Conservation (phyloP, 257 asterid genomes). For the Leptodermis oblonga region DNA sequence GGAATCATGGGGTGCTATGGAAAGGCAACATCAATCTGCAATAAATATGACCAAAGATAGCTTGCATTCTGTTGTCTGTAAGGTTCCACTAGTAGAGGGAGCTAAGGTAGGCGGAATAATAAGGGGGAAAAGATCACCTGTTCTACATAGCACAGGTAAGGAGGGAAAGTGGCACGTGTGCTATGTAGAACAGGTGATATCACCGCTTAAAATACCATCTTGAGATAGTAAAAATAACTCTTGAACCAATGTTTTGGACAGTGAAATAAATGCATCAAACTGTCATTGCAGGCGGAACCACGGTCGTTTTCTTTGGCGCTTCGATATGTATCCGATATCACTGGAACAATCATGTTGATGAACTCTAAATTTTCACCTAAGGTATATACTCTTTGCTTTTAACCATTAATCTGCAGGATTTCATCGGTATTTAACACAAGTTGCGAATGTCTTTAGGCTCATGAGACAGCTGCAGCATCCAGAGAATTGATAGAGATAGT, state of each 20-base stretch:
- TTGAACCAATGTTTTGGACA: background rate
- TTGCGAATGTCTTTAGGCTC: constrained; percentile 28
- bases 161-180: too few species aligned
- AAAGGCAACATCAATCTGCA: constrained; percentile 50
- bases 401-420: too few species aligned
- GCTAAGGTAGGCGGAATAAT: constrained; percentile 69
- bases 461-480: constrained; percentile 30
- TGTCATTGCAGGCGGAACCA: constrained; percentile 46
- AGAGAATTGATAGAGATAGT: constrained; percentile 57
- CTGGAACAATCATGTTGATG: constrained; percentile 40
- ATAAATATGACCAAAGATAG: constrained; percentile 47
- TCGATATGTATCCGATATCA: constrained; percentile 55
- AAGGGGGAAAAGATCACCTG: too few species aligned
- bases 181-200: too few species aligned
- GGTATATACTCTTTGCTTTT: constrained; percentile 30
- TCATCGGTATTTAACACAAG: background rate
- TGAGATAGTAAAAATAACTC: background rate
- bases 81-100: constrained; percentile 71
- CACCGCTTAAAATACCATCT: background rate
- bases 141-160: too few species aligned
- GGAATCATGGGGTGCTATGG: constrained; percentile 60
- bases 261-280: background rate
- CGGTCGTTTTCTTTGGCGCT: constrained; percentile 35
- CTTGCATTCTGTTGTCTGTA: constrained; percentile 61
- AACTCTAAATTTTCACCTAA: constrained; percentile 31